These are phyloP conservation scores for Clarireedia monteithiana DNA, from an alignment of 2,329 filamentous ascomycete genomes.

Conservation along the genomic window DNA sequence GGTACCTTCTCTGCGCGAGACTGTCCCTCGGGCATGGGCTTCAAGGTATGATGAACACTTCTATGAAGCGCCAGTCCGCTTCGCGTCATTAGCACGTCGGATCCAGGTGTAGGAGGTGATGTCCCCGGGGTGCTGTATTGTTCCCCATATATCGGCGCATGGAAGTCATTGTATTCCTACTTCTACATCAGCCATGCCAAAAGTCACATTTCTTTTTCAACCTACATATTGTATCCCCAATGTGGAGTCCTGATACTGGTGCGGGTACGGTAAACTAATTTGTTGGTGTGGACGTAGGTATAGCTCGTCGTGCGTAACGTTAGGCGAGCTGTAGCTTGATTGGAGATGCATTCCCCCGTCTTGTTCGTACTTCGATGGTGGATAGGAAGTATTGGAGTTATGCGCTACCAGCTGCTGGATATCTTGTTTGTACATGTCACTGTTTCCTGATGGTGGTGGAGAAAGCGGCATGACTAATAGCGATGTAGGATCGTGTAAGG, in stretches of 20 bases:
- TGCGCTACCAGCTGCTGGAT: conserved; percentile 39
- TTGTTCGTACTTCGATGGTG: conserved; percentile 21
- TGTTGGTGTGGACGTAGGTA: conserved; percentile 18
- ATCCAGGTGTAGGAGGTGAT: conserved; percentile 42
- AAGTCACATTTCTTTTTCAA: neutral
- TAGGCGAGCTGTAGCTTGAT: conserved; percentile 24
- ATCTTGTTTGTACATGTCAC: conserved; percentile 34
- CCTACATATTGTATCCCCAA: conserved; percentile 25
- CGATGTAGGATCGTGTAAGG: neutral
- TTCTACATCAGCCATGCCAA: conserved; percentile 19
- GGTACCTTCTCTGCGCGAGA: conserved; percentile 20
- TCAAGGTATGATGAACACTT: conserved; percentile 18
- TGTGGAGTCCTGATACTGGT: conserved; percentile 23
- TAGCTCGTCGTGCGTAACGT: conserved; percentile 14
- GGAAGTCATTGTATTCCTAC: conserved; percentile 14
- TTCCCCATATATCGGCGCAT: conserved; percentile 23
- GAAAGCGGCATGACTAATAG: conserved; percentile 18
- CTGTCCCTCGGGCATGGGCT: conserved; percentile 23
- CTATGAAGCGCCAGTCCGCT: conserved; percentile 22
- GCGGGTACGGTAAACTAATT: conserved; percentile 21
- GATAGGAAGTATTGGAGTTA: conserved; percentile 31
- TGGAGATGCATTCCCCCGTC: conserved; percentile 21
- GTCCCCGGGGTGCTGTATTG: conserved; percentile 44
- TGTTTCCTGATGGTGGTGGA: conserved; percentile 34
- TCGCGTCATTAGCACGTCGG: conserved; percentile 25